Base-by-base conservation (phyloP, 495 filamentous ascomycete genomes). In the Poronia punctata region DNA sequence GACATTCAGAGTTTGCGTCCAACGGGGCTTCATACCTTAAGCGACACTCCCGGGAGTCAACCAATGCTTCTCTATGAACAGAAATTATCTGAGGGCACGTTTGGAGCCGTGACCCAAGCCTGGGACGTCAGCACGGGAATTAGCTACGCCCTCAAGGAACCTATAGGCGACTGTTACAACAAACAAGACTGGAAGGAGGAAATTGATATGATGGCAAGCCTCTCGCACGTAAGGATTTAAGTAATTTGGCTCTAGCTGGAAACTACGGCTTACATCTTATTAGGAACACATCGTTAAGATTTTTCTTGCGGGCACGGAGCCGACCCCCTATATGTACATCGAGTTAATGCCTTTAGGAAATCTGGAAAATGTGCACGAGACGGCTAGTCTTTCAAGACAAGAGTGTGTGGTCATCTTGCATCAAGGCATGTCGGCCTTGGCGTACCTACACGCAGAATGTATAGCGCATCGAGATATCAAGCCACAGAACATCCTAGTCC, bases 381-480 rank as follows among this genome's bases (percentile, higher is more conserved):
- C 3, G 12, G 14, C 20, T 3, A 7, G n/a, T 2, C 20, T 38
- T 6, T 11, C 35, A 17, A 9, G 3, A 11, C 2, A 18, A 3
- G 35, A 38, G 15, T 27, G 24, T 17, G 0, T 24, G 7, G 23
- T 7, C 10, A 19, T 38, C 2, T 12, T 28, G 3, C 12, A 1
- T 11, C 35, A 38, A 10, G 6, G 23, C n/a, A 8, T 10, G 12
- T 38, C 23, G 7, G 35, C 23, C 8, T 17, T 27, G 15, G 24
- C 1, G 4, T 25, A 36, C 12, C 12, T 38, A 11, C 30, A 41
- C 8, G 20, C 14, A 11, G 4, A 21, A 3, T 19, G 15, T 1
- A 12, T 33, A 11, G 6, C 30, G 9, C 38, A 33, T 32, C 38
- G 38, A 19, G 27, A 41, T 23, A 18, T 41, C 17, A 41, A 41